phyloP scores from a whole-genome alignment of 208 protist species.

The Endotrypanum monterogeii region DNA sequence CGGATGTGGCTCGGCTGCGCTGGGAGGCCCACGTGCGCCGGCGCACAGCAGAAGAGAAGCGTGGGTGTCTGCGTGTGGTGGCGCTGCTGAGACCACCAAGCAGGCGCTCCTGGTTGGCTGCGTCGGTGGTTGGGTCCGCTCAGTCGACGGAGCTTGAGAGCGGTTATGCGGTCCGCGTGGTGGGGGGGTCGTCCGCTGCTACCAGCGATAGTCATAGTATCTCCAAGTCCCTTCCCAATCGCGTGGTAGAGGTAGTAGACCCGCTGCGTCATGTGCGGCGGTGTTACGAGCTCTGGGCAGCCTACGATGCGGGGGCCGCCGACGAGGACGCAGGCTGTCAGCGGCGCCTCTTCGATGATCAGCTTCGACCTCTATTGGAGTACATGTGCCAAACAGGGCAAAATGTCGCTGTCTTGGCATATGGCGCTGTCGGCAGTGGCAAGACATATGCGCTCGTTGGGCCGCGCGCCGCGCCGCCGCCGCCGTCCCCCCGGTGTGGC shows the following conservation, averaged over 20 bases:
- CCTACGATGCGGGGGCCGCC: constrained; percentile 14
- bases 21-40: constrained; percentile 35
- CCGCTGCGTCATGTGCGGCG: constrained; percentile 18
- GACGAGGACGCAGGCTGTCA: constrained; percentile 7
- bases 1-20: constrained; percentile 27
- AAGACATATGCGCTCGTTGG: constrained; percentile 82
- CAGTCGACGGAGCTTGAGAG: constrained; percentile 12
- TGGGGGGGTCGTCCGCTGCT: not conserved
- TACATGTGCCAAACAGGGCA: constrained; percentile 36
- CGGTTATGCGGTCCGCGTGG: constrained; percentile 22
- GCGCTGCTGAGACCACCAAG: constrained; percentile 27
- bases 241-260: constrained; percentile 23
- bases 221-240: not conserved
- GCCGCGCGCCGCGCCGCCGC: constrained; percentile 1
- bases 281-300: constrained; percentile 16
- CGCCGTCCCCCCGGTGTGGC: not conserved
- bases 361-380: constrained; percentile 39
- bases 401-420: constrained; percentile 57
- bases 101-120: constrained; percentile 23
- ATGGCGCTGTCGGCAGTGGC: constrained; percentile 68
- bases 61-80: constrained; percentile 29
- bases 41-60: constrained; percentile 27
- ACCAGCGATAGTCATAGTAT: not conserved
- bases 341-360: constrained; percentile 33
- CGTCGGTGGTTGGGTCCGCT: constrained; percentile 7